Evolutionary conservation across 805 yeast genomes (phyloP).

Genomic region (Saccharomycopsis sp.): DNA sequence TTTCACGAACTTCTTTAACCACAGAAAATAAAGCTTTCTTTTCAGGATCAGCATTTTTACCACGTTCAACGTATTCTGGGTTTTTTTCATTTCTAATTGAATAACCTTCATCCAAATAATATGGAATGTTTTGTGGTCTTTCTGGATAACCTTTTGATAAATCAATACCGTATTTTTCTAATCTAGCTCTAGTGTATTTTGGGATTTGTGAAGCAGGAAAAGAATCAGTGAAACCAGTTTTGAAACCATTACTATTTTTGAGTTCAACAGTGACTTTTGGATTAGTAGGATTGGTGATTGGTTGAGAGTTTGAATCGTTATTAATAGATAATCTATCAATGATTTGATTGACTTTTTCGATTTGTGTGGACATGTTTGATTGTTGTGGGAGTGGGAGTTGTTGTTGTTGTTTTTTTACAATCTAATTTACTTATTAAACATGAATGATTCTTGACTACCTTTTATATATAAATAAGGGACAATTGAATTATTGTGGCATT

Average conservation of each 20-base stretch:
- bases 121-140: conserved; percentile 28
- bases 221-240: conserved; percentile 7
- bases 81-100: conserved; percentile 27
- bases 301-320: too few relatives aligned
- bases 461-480: too few relatives aligned
- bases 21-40: conserved; percentile 32
- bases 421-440: too few relatives aligned
- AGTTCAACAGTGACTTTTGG: neutral
- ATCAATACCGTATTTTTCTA: conserved; percentile 27
- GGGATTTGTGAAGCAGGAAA: conserved; percentile 19
- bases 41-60: conserved; percentile 28
- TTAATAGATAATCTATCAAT: too few relatives aligned
- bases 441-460: too few relatives aligned
- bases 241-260: conserved; percentile 4
- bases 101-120: conserved; percentile 30
- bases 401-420: too few relatives aligned
- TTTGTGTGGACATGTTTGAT: too few relatives aligned
- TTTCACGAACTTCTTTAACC: conserved; percentile 30
- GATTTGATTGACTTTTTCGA: too few relatives aligned
- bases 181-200: conserved; percentile 22
- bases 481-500: too few relatives aligned
- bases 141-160: conserved; percentile 31
- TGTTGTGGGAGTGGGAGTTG: too few relatives aligned
- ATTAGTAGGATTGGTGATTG: too few relatives aligned
- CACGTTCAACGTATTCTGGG: conserved; percentile 26